Percentiles rank a stretch among this genome's conserved stretches.
These are phyloP conservation scores for Russula emetica DNA, from an alignment of 768 basidiomycete genomes.

Conservation along the genomic window DNA sequence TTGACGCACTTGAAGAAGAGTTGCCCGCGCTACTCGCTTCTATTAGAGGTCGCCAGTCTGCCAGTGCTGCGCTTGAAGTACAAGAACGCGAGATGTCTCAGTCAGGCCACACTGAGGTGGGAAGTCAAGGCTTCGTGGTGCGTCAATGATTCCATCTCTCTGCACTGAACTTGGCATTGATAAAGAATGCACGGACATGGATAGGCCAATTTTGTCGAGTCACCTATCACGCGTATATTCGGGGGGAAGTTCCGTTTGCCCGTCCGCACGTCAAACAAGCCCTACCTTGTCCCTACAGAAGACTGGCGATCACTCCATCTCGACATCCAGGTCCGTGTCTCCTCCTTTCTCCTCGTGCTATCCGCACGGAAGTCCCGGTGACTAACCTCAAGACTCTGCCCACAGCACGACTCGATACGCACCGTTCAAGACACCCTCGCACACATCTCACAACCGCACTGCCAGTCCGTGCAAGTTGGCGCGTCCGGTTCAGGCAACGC, in stretches of 20 bases:
- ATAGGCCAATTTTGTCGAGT: not conserved
- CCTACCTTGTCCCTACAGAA: constrained; percentile 76
- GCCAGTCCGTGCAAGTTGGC: constrained; percentile 73
- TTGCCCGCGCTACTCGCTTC: not conserved
- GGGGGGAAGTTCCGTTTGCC: constrained; percentile 63
- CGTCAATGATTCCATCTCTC: not conserved
- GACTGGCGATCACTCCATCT: constrained; percentile 87
- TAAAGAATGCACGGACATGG: not conserved
- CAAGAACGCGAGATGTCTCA: not conserved
- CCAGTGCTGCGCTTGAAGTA: not conserved
- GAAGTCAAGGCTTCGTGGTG: not conserved
- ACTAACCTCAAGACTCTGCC: not conserved
- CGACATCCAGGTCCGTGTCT: constrained; percentile 64
- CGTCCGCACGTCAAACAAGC: constrained; percentile 70
- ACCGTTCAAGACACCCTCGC: constrained; percentile 80
- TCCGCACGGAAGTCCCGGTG: too few species aligned
- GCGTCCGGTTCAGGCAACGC: constrained; percentile 50
- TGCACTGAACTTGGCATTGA: not conserved
- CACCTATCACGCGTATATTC: not conserved
- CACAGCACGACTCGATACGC: constrained; percentile 64
- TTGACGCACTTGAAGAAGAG: not conserved
- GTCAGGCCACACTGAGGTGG: not conserved
- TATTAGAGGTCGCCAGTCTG: not conserved
- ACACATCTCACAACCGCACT: constrained; percentile 72
- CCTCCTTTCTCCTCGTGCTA: not conserved